Evolutionary conservation across 306 rosid species (phyloP).

Genomic region (Rosa rugosa): DNA sequence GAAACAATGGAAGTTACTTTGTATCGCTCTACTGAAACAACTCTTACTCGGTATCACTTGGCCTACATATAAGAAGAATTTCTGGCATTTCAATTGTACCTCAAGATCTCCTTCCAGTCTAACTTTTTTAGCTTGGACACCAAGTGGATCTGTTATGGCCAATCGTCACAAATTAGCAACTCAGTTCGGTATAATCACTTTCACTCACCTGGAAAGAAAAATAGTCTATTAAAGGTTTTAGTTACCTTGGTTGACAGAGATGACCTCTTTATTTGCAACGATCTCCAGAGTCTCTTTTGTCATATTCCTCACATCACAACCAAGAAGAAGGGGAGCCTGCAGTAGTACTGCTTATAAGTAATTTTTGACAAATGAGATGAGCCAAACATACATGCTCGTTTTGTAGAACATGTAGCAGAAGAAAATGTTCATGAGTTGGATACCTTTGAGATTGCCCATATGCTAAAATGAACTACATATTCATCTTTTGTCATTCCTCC

Average conservation of each 20-base stretch:
- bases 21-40: background rate
- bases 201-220: background rate
- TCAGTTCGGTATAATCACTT: background rate
- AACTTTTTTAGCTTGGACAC: slow-evolving; percentile 86
- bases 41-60: background rate
- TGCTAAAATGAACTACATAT: slow-evolving; percentile 87
- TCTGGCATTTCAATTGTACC: slow-evolving; percentile 40
- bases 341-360: slow-evolving; percentile 7
- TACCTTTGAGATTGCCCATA: slow-evolving; percentile 97
- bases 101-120: slow-evolving; percentile 81
- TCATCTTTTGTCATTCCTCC: slow-evolving; percentile 92
- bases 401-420: slow-evolving; percentile 12
- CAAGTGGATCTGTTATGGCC: slow-evolving; percentile 58
- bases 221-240: background rate
- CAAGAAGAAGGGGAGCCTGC: slow-evolving; percentile 98
- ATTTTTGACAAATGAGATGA: slow-evolving; percentile 12
- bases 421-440: background rate
- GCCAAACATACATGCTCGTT: background rate
- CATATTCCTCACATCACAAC: slow-evolving; percentile 79
- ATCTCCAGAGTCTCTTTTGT: slow-evolving; percentile 69
- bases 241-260: slow-evolving; percentile 83
- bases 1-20: background rate
- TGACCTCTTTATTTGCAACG: slow-evolving; percentile 67
- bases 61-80: background rate
- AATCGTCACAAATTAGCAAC: background rate